Percentiles rank a stretch among this genome's conserved stretches.
These are phyloP conservation scores for Populus tomentosa DNA, from an alignment of 441 rosid genomes.

Conservation along the genomic window DNA sequence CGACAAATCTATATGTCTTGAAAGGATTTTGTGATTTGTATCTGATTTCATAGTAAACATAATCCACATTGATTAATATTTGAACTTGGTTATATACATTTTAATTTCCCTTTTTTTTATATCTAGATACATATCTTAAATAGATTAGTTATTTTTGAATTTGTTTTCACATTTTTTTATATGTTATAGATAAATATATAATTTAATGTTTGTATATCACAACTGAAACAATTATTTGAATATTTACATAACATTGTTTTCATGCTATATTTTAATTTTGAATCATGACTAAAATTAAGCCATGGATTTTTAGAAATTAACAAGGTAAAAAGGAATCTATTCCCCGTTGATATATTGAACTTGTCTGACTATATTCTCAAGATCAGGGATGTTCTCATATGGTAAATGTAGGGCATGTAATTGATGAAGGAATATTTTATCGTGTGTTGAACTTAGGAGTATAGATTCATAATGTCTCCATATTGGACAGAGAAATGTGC, in stretches of 20 bases:
- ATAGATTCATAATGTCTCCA: neutral
- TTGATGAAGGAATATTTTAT: neutral
- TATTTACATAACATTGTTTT: neutral
- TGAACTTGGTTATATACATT: no score
- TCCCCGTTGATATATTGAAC: neutral
- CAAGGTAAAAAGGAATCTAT: neutral
- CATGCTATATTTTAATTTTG: no score
- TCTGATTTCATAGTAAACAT: no score
- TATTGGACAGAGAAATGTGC: neutral
- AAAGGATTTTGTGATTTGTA: no score
- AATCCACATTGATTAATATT: no score
- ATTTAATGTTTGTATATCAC: no score
- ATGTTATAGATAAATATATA: neutral
- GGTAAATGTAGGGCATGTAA: neutral
- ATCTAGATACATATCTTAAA: no score
- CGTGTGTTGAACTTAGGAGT: neutral
- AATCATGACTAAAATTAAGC: neutral
- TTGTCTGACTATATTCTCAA: neutral
- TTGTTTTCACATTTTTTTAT: neutral
- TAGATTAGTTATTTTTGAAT: neutral
- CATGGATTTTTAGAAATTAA: neutral
- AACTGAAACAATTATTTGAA: neutral
- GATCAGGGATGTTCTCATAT: neutral
- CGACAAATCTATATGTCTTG: neutral
- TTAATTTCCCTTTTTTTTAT: no score